phyloP scores from a whole-genome alignment of 1,284 basidiomycete genomes.

The Austroboletus novae-zelandiae region DNA sequence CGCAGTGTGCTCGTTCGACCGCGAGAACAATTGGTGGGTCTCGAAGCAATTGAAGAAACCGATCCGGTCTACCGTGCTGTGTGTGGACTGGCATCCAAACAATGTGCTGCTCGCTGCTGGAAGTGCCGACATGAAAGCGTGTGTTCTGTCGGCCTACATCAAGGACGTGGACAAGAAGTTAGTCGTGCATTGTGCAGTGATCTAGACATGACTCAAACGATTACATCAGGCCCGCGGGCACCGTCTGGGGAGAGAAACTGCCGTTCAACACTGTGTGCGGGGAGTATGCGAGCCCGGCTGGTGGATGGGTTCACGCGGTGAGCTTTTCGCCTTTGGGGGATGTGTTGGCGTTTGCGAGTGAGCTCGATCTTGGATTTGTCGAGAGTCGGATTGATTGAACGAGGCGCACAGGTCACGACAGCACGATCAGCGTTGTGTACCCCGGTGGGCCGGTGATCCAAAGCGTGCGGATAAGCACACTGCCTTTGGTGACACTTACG shows the following conservation, averaged over 20 bases:
- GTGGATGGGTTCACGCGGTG: slow-evolving; percentile 97
- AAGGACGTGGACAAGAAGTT: slow-evolving; percentile 96
- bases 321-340: slow-evolving; percentile 96
- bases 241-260: slow-evolving; percentile 95
- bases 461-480: slow-evolving; percentile 70
- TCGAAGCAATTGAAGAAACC: slow-evolving; percentile 98
- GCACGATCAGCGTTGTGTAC: slow-evolving; percentile 86
- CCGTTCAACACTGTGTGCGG: slow-evolving; percentile 98
- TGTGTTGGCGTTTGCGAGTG: slow-evolving; percentile 87
- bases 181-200: slow-evolving; percentile 20
- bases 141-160: slow-evolving; percentile 99
- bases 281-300: slow-evolving; percentile 84
- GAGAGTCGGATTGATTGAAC: not conserved
- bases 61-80: slow-evolving; percentile 88
- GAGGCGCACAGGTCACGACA: slow-evolving; percentile 76
- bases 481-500: slow-evolving; percentile 80
- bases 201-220: slow-evolving; percentile 1
- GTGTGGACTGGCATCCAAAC: slow-evolving; percentile 97
- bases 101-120: slow-evolving; percentile 94
- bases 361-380: slow-evolving; percentile 32
- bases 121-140: slow-evolving; percentile 91
- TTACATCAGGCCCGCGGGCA: slow-evolving; percentile 70
- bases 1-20: slow-evolving; percentile 92
- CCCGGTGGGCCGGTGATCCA: slow-evolving; percentile 70
- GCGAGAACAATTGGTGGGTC: slow-evolving; percentile 99